A percentile compares a stretch with the other conserved stretches of the same genome.
Conservation (phyloP, 108 stramenopile species). For the Licmophora abbreviata region DNA sequence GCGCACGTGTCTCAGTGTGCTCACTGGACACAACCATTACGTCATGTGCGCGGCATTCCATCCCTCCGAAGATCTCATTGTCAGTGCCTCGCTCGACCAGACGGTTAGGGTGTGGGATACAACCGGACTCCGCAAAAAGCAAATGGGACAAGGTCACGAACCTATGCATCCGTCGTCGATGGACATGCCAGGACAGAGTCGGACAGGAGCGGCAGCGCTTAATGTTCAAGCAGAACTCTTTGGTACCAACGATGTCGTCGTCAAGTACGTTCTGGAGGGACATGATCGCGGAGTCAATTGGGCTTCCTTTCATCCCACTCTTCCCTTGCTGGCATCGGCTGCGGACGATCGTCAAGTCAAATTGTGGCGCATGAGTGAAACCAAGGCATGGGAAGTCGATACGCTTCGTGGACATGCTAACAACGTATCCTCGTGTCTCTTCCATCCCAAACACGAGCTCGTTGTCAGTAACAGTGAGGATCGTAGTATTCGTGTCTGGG, state of each 20-base stretch:
- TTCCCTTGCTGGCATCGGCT: slow-evolving; percentile 93
- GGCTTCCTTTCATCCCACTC: slow-evolving; percentile 97
- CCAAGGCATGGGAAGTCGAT: slow-evolving; percentile 99
- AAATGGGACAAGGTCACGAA: slow-evolving; percentile 49
- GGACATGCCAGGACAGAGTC: slow-evolving; percentile 16
- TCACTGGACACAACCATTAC: slow-evolving; percentile 99
- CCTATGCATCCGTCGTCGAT: slow-evolving; percentile 37
- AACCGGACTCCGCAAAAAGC: slow-evolving; percentile 95
- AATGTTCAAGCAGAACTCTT: slow-evolving; percentile 97
- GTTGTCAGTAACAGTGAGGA: slow-evolving; percentile 98
- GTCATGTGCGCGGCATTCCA: slow-evolving; percentile 99
- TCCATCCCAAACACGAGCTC: slow-evolving; percentile 98
- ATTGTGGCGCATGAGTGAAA: slow-evolving; percentile 98
- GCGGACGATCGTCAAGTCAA: slow-evolving; percentile 99
- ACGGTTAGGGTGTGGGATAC: slow-evolving; percentile 99
- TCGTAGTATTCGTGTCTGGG: slow-evolving; percentile 97
- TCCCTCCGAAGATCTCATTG: slow-evolving; percentile 97
- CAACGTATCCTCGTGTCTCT: slow-evolving; percentile 97
- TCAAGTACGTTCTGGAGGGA: slow-evolving; percentile 98
- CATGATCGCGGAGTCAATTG: slow-evolving; percentile 99
- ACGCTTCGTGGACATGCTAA: slow-evolving; percentile 98
- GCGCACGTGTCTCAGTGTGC: slow-evolving; percentile 91
- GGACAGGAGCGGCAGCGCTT: slow-evolving; percentile 56
- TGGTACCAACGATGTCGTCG: slow-evolving; percentile 97
- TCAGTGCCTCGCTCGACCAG: slow-evolving; percentile 96